Evolutionary conservation across 1,284 basidiomycete species (phyloP), one percentile per base, ranked within the genome.

Genomic region (Fomes fomentarius): DNA sequence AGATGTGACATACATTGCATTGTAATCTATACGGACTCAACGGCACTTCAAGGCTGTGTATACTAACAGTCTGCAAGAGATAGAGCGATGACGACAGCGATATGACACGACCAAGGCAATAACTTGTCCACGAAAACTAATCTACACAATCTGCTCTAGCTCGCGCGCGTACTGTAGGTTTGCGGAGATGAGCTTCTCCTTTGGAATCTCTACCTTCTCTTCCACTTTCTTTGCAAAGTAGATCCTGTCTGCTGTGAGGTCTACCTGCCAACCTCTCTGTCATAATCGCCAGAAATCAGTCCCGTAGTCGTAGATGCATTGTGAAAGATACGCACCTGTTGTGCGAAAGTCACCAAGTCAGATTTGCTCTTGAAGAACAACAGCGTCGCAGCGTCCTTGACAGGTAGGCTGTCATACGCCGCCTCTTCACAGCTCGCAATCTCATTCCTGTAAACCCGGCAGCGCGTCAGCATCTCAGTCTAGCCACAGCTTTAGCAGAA

Each of bases 371-470:
- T 84, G 75, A 96, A 96, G 81, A 96, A 96, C 53, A 96, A 74
- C 45, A 96, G 75, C 1, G 92, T 94, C 1, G 89, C 86, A 0
- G 93, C 94, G 64, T 96, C 94, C 66, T 90, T 89, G 50, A 96
- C 69, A 1, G 94, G 94, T 47, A 96, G 74, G 59, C 85, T 90
- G 63, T 93, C 88, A 63, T 96, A 96, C 6, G 94, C 94, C 46
- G 87, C 81, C 71, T 96, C 94, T 68, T 95, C 93, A 65, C 94
- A 96, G 64, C 89, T 93, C 12, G 94, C 94, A 64, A 96, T 96
- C 74, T 96, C 94, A 69, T 93, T 93, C 63, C 92, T 94, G 50
- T 30, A 34, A 10, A 5, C 10, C 48, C 19, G 39, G 19, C 37
- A 5, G 22, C 12, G 5, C 21, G 7, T 54, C 7, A 56, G 43